These are phyloP conservation scores for Komagataella pastoris DNA, from an alignment of 805 yeast genomes.

Conservation along the genomic window DNA sequence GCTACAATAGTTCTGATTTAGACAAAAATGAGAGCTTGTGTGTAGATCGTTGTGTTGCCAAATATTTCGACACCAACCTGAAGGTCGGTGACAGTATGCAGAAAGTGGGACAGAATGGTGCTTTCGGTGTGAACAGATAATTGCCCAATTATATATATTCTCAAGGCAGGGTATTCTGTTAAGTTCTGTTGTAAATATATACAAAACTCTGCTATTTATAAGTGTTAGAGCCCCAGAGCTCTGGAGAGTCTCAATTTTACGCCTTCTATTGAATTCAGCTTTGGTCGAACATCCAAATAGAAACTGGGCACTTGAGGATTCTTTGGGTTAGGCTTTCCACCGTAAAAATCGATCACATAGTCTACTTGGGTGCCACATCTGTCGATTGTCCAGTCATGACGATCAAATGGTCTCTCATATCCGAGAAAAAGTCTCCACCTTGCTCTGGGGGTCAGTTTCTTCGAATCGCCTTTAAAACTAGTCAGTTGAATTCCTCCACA, in stretches of 20 bases:
- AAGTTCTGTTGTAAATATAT: not conserved
- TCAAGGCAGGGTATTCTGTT: not conserved
- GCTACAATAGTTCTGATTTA: constrained; percentile 62
- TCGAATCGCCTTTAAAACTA: constrained; percentile 81
- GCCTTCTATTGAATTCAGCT: constrained; percentile 74
- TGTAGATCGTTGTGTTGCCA: constrained; percentile 90
- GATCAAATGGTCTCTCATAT: constrained; percentile 73
- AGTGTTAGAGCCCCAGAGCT: constrained; percentile 37
- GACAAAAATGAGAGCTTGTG: constrained; percentile 75
- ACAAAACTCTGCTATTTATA: constrained; percentile 1
- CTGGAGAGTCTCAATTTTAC: constrained; percentile 49
- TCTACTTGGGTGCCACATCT: constrained; percentile 77
- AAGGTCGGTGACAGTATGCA: constrained; percentile 71
- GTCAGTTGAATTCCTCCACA: constrained; percentile 84
- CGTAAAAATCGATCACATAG: constrained; percentile 87
- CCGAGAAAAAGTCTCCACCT: constrained; percentile 55
- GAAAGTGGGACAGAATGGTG: constrained; percentile 21
- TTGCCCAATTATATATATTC: constrained; percentile 1
- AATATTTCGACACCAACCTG: constrained; percentile 88
- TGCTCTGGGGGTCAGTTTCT: constrained; percentile 81
- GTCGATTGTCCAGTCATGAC: constrained; percentile 90
- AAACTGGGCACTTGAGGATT: constrained; percentile 39
- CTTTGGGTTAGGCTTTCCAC: constrained; percentile 35
- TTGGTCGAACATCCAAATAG: constrained; percentile 85
- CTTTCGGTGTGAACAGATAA: constrained; percentile 10